Percentiles rank a stretch among this genome's conserved stretches.
These are phyloP conservation scores for Ogataea wickerhamii DNA, from an alignment of 805 yeast species.

Conservation along the genomic window DNA sequence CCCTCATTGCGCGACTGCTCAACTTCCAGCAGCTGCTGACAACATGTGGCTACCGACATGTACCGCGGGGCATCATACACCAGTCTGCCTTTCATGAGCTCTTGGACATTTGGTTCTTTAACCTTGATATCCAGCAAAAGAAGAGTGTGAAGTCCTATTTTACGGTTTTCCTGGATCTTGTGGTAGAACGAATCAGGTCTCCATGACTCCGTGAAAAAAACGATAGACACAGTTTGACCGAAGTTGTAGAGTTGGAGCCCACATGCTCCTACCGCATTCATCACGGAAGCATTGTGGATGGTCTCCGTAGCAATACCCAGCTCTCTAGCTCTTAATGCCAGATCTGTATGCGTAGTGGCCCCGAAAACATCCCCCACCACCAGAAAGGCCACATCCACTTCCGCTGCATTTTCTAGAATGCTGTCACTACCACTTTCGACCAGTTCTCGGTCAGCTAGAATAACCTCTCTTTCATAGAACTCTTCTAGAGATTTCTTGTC, in stretches of 20 bases:
- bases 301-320: conserved; percentile 72
- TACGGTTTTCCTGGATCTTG: conserved; percentile 84
- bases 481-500: conserved; percentile 67
- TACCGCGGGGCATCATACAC: conserved; percentile 97
- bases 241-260: conserved; percentile 92
- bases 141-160: conserved; percentile 86
- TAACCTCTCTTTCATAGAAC: conserved; percentile 81
- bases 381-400: conserved; percentile 84
- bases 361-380: conserved; percentile 99
- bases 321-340: conserved; percentile 88
- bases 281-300: conserved; percentile 92
- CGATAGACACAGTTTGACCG: conserved; percentile 96
- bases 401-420: conserved; percentile 71
- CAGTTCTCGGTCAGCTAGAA: conserved; percentile 89
- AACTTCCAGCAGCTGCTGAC: conserved; percentile 80
- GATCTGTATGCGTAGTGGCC: conserved; percentile 96
- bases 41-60: conserved; percentile 89
- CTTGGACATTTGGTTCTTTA: conserved; percentile 92
- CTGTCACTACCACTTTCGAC: conserved; percentile 88
- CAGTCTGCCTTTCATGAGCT: conserved; percentile 86
- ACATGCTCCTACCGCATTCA: conserved; percentile 98
- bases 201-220: conserved; percentile 93
- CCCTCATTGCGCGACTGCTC: conserved; percentile 73
- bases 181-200: conserved; percentile 94
- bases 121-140: conserved; percentile 89